Conservation (phyloP, 164 flowering plant genomes). For the Kalanchoe fedtschenkoi region DNA sequence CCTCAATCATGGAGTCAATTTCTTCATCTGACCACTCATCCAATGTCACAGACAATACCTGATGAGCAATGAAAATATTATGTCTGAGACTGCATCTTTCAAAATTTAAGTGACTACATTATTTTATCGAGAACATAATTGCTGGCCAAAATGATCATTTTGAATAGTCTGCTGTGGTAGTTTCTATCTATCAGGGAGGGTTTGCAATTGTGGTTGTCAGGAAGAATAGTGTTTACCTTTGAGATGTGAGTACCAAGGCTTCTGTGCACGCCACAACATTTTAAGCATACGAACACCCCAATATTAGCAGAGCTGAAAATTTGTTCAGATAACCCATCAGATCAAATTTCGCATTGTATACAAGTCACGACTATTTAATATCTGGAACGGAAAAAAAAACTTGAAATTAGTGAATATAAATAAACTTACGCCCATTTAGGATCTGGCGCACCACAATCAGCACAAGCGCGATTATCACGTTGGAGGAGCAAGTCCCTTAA, state of each 20-base stretch:
- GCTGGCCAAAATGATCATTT: not conserved
- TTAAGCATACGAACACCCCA: slow-evolving; percentile 93
- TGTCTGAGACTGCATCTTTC: not conserved
- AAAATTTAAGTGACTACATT: too few relatives aligned
- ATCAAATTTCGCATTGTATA: not conserved
- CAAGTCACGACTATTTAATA: too few relatives aligned
- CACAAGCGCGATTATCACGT: slow-evolving; percentile 75
- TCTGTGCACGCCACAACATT: slow-evolving; percentile 92
- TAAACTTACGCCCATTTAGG: slow-evolving; percentile 99
- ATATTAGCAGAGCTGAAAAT: slow-evolving; percentile 83
- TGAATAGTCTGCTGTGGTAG: not conserved
- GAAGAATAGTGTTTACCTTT: slow-evolving; percentile 41
- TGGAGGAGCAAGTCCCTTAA: slow-evolving; percentile 55
- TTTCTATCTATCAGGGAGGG: not conserved
- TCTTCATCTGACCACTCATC: slow-evolving; percentile 96
- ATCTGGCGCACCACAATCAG: slow-evolving; percentile 95
- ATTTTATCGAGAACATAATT: too few relatives aligned
- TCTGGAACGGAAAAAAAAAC: not conserved
- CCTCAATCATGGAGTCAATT: slow-evolving; percentile 84
- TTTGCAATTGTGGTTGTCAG: not conserved
- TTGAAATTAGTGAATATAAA: not conserved
- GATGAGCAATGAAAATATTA: slow-evolving; percentile 10
- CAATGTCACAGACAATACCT: slow-evolving; percentile 93
- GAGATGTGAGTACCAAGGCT: slow-evolving; percentile 92
- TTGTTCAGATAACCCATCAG: not conserved